Percentiles rank a stretch among this genome's conserved stretches.
Evolutionary conservation across 2,329 filamentous ascomycete species (phyloP).

Genomic region (Claviceps sp.): DNA sequence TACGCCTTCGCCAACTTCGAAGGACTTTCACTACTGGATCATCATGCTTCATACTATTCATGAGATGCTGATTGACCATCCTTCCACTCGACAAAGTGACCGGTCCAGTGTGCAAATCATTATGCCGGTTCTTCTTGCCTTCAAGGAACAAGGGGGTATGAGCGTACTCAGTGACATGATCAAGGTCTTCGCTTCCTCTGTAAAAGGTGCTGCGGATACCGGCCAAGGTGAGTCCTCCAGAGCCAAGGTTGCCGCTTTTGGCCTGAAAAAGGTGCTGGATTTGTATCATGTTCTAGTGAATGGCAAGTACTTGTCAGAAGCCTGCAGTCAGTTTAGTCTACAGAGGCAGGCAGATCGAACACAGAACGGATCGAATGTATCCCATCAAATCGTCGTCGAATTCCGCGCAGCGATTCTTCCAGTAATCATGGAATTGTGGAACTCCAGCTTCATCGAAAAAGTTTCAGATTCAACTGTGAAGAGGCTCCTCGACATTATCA

Average conservation of each 20-base stretch:
- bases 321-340: conserved; percentile 42
- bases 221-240: conserved; percentile 31
- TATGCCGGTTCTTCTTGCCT: conserved; percentile 70
- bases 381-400: conserved; percentile 73
- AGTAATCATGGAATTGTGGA: conserved; percentile 67
- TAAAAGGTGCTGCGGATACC: conserved; percentile 23
- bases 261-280: conserved; percentile 71
- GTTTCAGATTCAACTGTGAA: conserved; percentile 64
- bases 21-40: conserved; percentile 70
- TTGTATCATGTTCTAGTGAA: conserved; percentile 67
- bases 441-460: conserved; percentile 70
- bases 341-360: conserved; percentile 28
- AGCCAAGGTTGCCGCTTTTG: conserved; percentile 37
- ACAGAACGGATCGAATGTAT: conserved; percentile 26
- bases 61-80: conserved; percentile 62
- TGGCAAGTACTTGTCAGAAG: conserved; percentile 69
- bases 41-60: conserved; percentile 66
- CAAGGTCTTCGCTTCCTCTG: conserved; percentile 40
- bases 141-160: conserved; percentile 71
- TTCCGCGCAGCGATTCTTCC: conserved; percentile 69
- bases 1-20: conserved; percentile 33
- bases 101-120: conserved; percentile 41
- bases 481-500: conserved; percentile 71
- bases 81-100: conserved; percentile 33
- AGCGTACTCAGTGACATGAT: conserved; percentile 60